Evolutionary conservation across 2,329 filamentous ascomycete species (phyloP).

Genomic region (Ophiostoma sp.): DNA sequence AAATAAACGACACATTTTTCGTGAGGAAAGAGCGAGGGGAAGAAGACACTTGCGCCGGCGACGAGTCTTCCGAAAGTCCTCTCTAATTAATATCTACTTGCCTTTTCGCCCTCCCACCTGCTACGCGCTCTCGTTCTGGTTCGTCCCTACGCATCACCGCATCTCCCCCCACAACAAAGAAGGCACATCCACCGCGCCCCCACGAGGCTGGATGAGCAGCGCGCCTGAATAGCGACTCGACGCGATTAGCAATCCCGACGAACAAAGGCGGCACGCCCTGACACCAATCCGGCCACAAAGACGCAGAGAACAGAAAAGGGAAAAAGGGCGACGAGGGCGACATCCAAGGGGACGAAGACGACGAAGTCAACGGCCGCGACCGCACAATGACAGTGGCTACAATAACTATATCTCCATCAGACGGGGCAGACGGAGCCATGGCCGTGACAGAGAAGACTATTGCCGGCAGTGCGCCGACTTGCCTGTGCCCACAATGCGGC

Average conservation of each 20-base stretch:
- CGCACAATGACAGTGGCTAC: no score
- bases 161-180: not conserved
- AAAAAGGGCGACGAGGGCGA: not conserved
- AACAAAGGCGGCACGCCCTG: not conserved
- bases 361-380: not conserved
- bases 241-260: not conserved
- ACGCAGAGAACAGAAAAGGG: not conserved
- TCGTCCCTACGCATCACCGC: not conserved
- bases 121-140: not conserved
- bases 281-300: slow-evolving; percentile 4
- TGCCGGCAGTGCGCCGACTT: slow-evolving; percentile 7
- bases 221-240: slow-evolving; percentile 3
- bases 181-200: not conserved
- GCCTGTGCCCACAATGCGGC: slow-evolving; percentile 26
- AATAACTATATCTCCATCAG: no score
- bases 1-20: slow-evolving; percentile 11
- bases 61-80: no score
- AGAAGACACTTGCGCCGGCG: not conserved
- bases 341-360: not conserved
- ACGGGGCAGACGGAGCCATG: slow-evolving; percentile 4
- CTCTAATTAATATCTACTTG: not conserved
- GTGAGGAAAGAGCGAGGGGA: slow-evolving; percentile 11
- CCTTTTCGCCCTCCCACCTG: not conserved
- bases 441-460: not conserved
- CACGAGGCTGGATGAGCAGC: not conserved